Evolutionary conservation across 805 yeast genomes (phyloP).

Genomic region (Ogataea methylovora): DNA sequence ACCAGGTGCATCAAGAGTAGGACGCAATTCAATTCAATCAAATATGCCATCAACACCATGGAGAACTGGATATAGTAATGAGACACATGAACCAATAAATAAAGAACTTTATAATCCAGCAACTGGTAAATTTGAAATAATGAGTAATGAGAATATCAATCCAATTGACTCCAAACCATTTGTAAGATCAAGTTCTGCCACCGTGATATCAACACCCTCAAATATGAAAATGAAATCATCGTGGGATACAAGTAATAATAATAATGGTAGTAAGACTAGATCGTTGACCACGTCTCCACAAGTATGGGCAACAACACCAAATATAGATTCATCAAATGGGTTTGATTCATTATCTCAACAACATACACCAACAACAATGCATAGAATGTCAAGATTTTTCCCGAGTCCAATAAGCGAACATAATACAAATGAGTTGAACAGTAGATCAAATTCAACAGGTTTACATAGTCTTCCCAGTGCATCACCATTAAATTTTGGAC

Average conservation of each 20-base stretch:
- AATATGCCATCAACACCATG: not conserved
- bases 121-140: too few species aligned
- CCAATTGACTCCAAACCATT: too few species aligned
- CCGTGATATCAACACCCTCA: too few species aligned
- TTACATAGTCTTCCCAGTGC: constrained; percentile 4
- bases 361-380: constrained; percentile 3
- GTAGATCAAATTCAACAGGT: constrained; percentile 14
- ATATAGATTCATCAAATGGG: constrained; percentile 7
- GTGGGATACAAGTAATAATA: not conserved
- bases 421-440: constrained; percentile 2
- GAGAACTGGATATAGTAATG: too few species aligned
- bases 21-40: constrained; percentile 2
- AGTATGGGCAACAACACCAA: constrained; percentile 16
- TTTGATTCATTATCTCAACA: not conserved
- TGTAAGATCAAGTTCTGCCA: too few species aligned
- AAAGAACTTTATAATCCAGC: too few species aligned
- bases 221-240: too few species aligned
- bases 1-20: not conserved
- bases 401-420: constrained; percentile 25
- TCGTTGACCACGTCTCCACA: constrained; percentile 12
- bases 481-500: constrained; percentile 13
- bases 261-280: not conserved
- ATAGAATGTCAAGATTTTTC: constrained; percentile 26
- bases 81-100: too few species aligned
- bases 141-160: too few species aligned